Base-by-base conservation (phyloP, 345 rosid genomes). In the Hibiscus syriacus region DNA sequence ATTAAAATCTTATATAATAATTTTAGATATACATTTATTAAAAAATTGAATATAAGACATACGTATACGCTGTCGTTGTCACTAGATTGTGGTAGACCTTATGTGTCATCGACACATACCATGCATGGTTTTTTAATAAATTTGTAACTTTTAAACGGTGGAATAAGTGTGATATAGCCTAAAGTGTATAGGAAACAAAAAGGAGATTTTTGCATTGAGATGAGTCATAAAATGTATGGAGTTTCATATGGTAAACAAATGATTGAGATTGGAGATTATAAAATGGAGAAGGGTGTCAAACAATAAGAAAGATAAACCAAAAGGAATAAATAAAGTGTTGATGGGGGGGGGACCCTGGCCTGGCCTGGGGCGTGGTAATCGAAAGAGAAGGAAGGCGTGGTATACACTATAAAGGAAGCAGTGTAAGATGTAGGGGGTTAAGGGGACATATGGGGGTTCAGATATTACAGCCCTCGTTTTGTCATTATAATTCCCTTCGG, bases 381-480 rank as follows among this genome's bases (percentile, higher is more conserved):
- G 79, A 74, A 50, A 69, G 70, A 23, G 59, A 70, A 36, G 5
- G 19, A 36, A 19, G 25, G 80, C 85, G 85, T 81, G 87, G 80
- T n/a, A n/a, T n/a, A n/a, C n/a, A n/a, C n/a, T 66, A 49, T 75
- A 81, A 79, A 73, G 85, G 83, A 72, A 78, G 81, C 87, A 83
- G 90, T 60, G 73, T 38, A 49, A 20, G 46, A 6, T 87, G 97
- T 83, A 74, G 87, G 94, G 87, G 71, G 77, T 72, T 49, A 76
- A 79, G 86, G 94, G 72, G 83, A 87, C 94, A 87, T 63, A n/a
- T n/a, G n/a, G 62, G 17, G 49, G 69, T 72, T 77, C 83, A 73
- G 75, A 72, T 19, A 62, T 75, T 75, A n/a, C 27, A 70, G 57
- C 3, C 56, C 70, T 46, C n/a, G n/a, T 46, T 46, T 4, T 7